phyloP scores from a whole-genome alignment of 2,329 filamentous ascomycete genomes.

The Fusarium keratoplasticum region DNA sequence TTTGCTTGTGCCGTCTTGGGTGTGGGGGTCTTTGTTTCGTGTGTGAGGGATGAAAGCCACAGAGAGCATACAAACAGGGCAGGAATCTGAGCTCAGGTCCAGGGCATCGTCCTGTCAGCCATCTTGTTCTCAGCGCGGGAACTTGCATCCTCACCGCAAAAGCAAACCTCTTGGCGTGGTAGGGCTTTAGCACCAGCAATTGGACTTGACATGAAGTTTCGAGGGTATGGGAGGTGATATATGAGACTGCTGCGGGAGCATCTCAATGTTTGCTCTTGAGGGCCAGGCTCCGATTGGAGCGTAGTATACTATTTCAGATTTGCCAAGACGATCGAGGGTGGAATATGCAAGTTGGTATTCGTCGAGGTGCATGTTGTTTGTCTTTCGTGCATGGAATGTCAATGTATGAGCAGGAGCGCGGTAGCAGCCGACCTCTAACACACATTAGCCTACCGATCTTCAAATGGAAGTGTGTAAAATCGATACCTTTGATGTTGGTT shows the following conservation, averaged over 20 bases:
- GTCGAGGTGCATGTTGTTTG: not conserved
- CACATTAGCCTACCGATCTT: constrained; percentile 7
- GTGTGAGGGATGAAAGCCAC: constrained; percentile 6
- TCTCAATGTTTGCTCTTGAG: not conserved
- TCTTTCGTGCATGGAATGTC: not conserved
- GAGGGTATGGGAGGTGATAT: not conserved
- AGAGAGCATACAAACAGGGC: not conserved
- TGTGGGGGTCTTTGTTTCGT: constrained; percentile 5
- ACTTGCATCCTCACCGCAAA: constrained; percentile 10
- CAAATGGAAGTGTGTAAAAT: not conserved
- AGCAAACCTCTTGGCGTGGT: not conserved
- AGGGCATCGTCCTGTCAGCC: not conserved
- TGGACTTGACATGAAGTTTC: not conserved
- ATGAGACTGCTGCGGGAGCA: not conserved
- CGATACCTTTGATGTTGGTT: not conserved
- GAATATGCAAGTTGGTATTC: constrained; percentile 5
- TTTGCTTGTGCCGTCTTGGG: not conserved
- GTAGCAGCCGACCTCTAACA: not conserved
- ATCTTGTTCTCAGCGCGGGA: constrained; percentile 14
- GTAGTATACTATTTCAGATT: not conserved
- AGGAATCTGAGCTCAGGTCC: constrained; percentile 27
- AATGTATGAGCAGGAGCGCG: not conserved
- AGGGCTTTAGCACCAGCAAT: not conserved
- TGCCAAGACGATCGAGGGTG: not conserved
- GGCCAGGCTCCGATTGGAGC: not conserved